Evolutionary conservation across 129 eudicot genomes (phyloP), one percentile per base, ranked within the genome.

Genomic region (Ambrosia trifida): DNA sequence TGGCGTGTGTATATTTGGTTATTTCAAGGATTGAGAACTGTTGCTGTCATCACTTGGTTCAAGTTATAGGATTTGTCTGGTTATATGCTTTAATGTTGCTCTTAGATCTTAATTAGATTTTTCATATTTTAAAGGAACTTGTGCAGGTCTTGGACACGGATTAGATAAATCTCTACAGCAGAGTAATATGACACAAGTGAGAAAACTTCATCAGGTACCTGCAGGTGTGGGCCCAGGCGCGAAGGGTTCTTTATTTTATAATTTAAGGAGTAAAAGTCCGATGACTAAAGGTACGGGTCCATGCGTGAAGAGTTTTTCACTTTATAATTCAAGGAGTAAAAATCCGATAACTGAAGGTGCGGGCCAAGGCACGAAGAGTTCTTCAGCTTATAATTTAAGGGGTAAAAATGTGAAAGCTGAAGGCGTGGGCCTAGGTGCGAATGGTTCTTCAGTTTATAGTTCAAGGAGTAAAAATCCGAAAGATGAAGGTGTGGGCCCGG

Each of bases 101-200:
- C 11, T 16, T 57, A n/a, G 50, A 41, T 46, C 10, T 31, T 36
- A 24, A 20, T 62, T 36, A 2, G 52, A 2, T 30, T 51, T 13
- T 64, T 57, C 30, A 35, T 16, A 11, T 12, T 20, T 51, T 10
- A 10, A 13, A 57, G 59, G 2, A 41, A 45, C 35, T 30, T 11
- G 40, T 64, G 72, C 62, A 63, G 80, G 76, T 32, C 53, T 65
- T 52, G 79, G 49, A 66, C 68, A 75, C 8, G 67, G 58, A 43
- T 57, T 68, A 20, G 60, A 75, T 66, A 75, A 45, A 75, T 8
- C 76, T 28, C 68, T 54, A 20, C 63, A 28, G 38, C 73, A n/a
- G 46, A 75, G 71, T 54, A 62, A 69, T 50, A 46, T 58, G 35
- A 62, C 32, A 35, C 60, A 67, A 60, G 38, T 28, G 50, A 74